Evolutionary conservation across 2,329 filamentous ascomycete genomes (phyloP), one percentile per base, ranked within the genome.

Genomic region (Akanthomyces uredinophilus): DNA sequence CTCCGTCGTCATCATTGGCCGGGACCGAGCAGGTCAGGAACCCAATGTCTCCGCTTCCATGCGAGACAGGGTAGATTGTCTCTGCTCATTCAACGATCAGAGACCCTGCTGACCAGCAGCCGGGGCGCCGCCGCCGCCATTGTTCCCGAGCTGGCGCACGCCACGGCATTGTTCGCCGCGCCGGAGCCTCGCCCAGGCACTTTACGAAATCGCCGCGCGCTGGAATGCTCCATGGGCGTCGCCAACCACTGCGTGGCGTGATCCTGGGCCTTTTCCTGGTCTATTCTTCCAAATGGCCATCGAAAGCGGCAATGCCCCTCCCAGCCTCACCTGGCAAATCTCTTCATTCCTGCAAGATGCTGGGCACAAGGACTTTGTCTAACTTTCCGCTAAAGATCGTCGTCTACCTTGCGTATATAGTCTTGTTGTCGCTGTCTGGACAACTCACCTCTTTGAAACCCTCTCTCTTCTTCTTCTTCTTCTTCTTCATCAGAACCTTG

Each of bases 281-380:
- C 13, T 6, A 16, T 20, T 29, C 20, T 20, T 43, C 37, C 27
- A 35, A 35, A n/a, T 35, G 32, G 44, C 37, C 46, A 2, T 46
- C 35, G 51, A 27, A 35, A 52, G 37, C 18, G 51, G 32, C 37
- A 24, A n/a, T 32, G 6, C n/a, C 3, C 39, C n/a, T 24, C 59
- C 53, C 37, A 62, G 60, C 54, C 54, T 46, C 54, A 27, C 46
- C 43, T 61, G 13, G 59, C 11, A 16, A 49, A 27, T 39, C 2
- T 5, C n/a, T n/a, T 20, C 60, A 62, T 62, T 62, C 60, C 60
- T 58, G 24, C 39, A 53, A 11, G 37, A 58, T 58, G 60, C 60
- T 62, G 52, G 60, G 52, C 2, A 37, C 37, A 43, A 52, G 39
- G 43, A 47, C 43, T 18, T 41, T 41, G 10, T 3, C 59, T n/a